These are phyloP conservation scores for Botrytis squamosa DNA, from an alignment of 2,329 filamentous ascomycete species.

Conservation along the genomic window DNA sequence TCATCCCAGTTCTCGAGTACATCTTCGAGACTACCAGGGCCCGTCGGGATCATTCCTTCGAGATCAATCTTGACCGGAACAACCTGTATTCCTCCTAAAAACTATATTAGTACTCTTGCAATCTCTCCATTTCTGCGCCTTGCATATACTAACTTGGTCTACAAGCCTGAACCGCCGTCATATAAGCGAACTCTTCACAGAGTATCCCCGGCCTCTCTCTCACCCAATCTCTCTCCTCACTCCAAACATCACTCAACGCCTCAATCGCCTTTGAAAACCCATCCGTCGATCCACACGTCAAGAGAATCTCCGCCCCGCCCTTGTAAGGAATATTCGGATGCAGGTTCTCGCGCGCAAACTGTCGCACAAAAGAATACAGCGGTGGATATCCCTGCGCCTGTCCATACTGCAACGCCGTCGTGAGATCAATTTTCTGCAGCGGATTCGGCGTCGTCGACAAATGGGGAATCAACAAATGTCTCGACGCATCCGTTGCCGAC, in stretches of 20 bases:
- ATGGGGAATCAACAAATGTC: conserved; percentile 71
- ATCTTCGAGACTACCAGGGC: conserved; percentile 71
- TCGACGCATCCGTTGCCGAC: conserved; percentile 29
- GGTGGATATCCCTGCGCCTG: conserved; percentile 79
- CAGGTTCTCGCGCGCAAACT: conserved; percentile 73
- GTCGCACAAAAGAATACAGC: conserved; percentile 71
- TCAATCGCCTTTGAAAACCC: conserved; percentile 78
- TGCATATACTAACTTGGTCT: conserved; percentile 44
- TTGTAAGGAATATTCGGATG: conserved; percentile 80
- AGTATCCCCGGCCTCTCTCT: conserved; percentile 73
- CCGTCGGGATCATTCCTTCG: conserved; percentile 74
- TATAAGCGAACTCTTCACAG: conserved; percentile 78
- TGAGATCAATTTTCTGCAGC: conserved; percentile 72
- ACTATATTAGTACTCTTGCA: background rate
- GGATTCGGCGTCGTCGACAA: conserved; percentile 57
- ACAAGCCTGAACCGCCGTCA: conserved; percentile 69
- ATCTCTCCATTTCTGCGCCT: too few species aligned
- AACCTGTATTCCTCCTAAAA: conserved; percentile 56
- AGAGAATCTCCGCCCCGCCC: conserved; percentile 71
- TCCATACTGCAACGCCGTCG: conserved; percentile 83
- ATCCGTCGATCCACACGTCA: conserved; percentile 83
- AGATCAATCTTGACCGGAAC: conserved; percentile 73
- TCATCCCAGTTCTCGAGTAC: conserved; percentile 82
- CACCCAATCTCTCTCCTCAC: conserved; percentile 63
- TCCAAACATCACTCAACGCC: conserved; percentile 75